Conservation (phyloP, 2,329 filamentous ascomycete genomes). For the Pseudocercospora crystallina region DNA sequence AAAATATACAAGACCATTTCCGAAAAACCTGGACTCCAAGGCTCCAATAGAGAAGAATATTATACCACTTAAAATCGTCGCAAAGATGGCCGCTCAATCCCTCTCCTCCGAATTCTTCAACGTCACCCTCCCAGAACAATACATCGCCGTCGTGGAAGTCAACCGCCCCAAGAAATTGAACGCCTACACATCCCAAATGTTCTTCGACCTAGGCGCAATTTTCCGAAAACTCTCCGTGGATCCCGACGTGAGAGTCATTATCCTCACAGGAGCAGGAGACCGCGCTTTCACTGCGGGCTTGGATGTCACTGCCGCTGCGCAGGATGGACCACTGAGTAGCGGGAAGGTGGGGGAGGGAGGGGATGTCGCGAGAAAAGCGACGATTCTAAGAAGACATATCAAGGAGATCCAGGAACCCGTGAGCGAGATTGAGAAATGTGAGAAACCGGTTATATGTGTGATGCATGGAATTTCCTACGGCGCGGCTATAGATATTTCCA, state of each 20-base stretch:
- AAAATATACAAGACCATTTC: no score
- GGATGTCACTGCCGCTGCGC: constrained; percentile 48
- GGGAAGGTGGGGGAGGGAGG: neutral
- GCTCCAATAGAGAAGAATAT: no score
- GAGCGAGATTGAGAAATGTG: constrained; percentile 74
- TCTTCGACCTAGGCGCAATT: constrained; percentile 72
- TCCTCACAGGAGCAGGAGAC: constrained; percentile 79
- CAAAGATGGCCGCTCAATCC: constrained; percentile 19
- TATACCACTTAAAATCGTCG: no score
- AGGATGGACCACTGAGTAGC: constrained; percentile 14
- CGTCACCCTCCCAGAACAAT: constrained; percentile 66
- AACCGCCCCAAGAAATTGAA: constrained; percentile 85
- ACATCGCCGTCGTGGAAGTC: constrained; percentile 85
- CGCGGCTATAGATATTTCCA: constrained; percentile 70
- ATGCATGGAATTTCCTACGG: constrained; percentile 78
- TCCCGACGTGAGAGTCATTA: constrained; percentile 69
- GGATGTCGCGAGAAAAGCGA: constrained; percentile 33
- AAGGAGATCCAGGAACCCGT: constrained; percentile 79
- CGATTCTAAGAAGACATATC: constrained; percentile 64
- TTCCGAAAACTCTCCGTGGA: constrained; percentile 72
- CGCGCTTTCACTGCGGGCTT: constrained; percentile 77
- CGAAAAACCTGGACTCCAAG: no score
- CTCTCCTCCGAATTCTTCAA: constrained; percentile 23
- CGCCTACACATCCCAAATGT: constrained; percentile 74
- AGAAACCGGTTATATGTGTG: constrained; percentile 84